These are phyloP conservation scores for Pseudogymnoascus sp. DNA, from an alignment of 2,329 filamentous ascomycete genomes.

Conservation along the genomic window DNA sequence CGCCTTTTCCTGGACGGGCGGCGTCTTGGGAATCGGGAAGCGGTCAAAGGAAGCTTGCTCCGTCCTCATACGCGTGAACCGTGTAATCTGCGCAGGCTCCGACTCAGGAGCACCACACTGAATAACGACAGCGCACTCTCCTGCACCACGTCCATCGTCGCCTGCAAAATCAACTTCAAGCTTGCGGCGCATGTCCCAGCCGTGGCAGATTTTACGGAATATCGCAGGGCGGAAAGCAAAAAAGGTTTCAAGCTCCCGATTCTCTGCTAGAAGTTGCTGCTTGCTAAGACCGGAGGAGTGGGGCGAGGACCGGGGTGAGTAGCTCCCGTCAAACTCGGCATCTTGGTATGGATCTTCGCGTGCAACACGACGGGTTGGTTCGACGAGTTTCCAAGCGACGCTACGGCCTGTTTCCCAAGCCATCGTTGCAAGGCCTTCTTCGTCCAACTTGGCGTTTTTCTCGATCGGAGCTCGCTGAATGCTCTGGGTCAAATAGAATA, in stretches of 20 bases:
- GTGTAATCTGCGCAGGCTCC: conserved; percentile 39
- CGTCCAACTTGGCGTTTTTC: conserved; percentile 33
- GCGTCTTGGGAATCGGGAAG: conserved; percentile 26
- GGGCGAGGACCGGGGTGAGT: conserved; percentile 72
- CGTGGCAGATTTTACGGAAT: conserved; percentile 68
- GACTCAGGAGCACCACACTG: conserved; percentile 46
- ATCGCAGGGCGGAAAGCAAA: conserved; percentile 64
- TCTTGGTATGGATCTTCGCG: conserved; percentile 65
- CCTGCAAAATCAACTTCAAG: conserved; percentile 84
- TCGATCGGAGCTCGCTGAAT: conserved; percentile 48
- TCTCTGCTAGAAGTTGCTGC: conserved; percentile 66
- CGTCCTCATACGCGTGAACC: conserved; percentile 46
- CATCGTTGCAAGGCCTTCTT: conserved; percentile 52
- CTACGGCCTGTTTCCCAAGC: conserved; percentile 77
- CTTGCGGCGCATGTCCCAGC: conserved; percentile 86
- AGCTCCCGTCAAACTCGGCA: conserved; percentile 60
- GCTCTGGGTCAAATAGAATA: conserved; percentile 72
- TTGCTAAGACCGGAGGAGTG: conserved; percentile 62
- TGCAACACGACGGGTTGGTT: conserved; percentile 65
- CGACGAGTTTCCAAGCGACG: conserved; percentile 72
- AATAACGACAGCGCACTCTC: conserved; percentile 70
- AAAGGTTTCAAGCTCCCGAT: conserved; percentile 72
- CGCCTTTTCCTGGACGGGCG: conserved; percentile 19
- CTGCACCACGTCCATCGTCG: conserved; percentile 66
- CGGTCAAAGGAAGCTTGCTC: conserved; percentile 26